Evolutionary conservation across 495 filamentous ascomycete species (phyloP), one percentile per base, ranked within the genome.

Genomic region (Rostrohypoxylon terebratum): DNA sequence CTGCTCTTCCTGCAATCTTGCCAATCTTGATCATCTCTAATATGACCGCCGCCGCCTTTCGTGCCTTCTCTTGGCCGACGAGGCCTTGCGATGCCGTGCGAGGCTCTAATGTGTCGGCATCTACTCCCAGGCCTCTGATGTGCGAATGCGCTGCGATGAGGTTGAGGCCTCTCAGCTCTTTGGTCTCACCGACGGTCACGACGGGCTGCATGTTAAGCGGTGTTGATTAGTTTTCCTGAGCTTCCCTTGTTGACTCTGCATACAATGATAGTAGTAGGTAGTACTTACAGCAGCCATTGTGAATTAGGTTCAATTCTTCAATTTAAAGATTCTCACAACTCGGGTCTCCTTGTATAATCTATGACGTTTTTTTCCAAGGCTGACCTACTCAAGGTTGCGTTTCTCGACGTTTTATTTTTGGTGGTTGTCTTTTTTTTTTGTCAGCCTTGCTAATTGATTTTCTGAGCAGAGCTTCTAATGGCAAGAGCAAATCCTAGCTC

Each of bases 71-170:
- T 81, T 99, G 96, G 42, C 96, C 96, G 4, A 99, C 96, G 28
- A 99, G 88, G n/a, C 96, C 96, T 79, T 98, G 95, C 0, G 94
- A 97, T n/a, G 90, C 87, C 34, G 87, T 77, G 61, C 94, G 88
- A 33, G 94, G 95, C 75, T 97, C 94, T 65, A 98, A 85, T 7
- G 94, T 93, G 74, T 97, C 96, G 54, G 87, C 83, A 86, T 97
- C 94, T 65, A 99, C 95, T 55, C 96, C 96, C 16, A 99, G 87
- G 25, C 96, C 96, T 72, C 94, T 90, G 73, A 99, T 98, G 81
- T 99, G 96, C 53, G 96, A 98, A 85, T 99, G 96, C 64, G 96
- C 96, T 68, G 96, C 95, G 79, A 98, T 96, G 80, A 98, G 91
- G 83, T 97, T 98, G 74, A 98, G 87, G 55, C 94, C 94, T 66